These are phyloP conservation scores for Penicillium fuscoglaucum DNA, from an alignment of 2,329 filamentous ascomycete genomes.

Conservation along the genomic window DNA sequence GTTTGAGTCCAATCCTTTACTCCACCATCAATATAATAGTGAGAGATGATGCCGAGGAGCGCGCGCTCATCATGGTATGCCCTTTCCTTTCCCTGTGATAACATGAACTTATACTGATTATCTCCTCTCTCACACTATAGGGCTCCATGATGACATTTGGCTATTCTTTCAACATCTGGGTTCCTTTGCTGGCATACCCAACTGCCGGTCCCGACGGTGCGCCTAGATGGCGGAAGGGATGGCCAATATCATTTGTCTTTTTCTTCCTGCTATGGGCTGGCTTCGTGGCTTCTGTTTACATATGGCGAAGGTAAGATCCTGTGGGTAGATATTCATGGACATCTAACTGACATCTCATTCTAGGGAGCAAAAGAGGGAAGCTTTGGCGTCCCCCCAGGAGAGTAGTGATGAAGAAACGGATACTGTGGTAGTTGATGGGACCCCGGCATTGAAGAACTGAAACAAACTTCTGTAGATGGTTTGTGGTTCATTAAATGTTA, in stretches of 20 bases:
- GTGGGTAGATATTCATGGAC: neutral
- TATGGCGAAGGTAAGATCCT: constrained; percentile 21
- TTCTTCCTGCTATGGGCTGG: constrained; percentile 47
- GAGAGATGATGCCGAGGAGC: constrained; percentile 42
- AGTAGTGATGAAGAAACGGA: constrained; percentile 17
- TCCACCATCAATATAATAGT: constrained; percentile 49
- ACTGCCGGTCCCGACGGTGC: constrained; percentile 46
- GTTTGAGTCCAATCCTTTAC: constrained; percentile 46
- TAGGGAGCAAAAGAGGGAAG: constrained; percentile 14
- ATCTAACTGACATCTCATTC: neutral
- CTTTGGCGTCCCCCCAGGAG: neutral
- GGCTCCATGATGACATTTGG: constrained; percentile 51
- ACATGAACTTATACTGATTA: neutral
- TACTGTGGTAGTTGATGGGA: constrained; percentile 9
- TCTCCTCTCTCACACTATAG: constrained; percentile 18
- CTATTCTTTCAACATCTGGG: constrained; percentile 50
- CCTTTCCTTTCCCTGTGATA: neutral
- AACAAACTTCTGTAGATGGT: neutral
- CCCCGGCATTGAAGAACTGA: neutral
- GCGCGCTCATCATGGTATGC: constrained; percentile 38
- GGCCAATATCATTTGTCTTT: constrained; percentile 51
- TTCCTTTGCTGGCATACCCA: constrained; percentile 46
- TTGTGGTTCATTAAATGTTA: neutral
- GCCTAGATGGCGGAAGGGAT: constrained; percentile 52
- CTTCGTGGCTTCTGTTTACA: constrained; percentile 23